Base-by-base conservation (phyloP, 768 basidiomycete genomes). In the Pleurotus platypus region DNA sequence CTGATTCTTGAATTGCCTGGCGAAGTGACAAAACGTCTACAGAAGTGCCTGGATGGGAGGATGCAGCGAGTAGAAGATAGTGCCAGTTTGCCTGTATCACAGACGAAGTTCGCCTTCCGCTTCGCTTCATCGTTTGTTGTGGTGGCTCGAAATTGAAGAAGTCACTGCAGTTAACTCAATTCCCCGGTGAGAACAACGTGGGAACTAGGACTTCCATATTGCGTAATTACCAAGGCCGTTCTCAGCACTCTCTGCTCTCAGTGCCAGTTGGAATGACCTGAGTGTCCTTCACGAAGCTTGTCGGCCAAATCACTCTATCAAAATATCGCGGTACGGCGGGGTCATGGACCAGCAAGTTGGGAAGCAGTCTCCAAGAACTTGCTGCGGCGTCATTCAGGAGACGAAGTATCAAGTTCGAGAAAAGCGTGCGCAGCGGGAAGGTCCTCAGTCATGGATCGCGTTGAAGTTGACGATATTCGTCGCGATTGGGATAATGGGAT, bases 371-470 rank as follows among this genome's bases (percentile, higher is more conserved):
- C 8, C 30, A 11, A 35, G 38, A 24, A 70, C 68, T 51, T 76
- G 75, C 56, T 87, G 84, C 56, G 83, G 82, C 6, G 73, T 84
- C 30, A 75, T 87, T 16, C 69, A 82, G 50, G 77, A 83, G 60
- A 79, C 78, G 0, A 71, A 70, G 4, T 62, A 68, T 43, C 61
- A 68, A 5, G 68, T 72, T 0, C 73, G 75, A 40, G 74, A 77
- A 59, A 75, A 73, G 61, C 70, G 77, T 22, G 75, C 73, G 20
- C 67, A 68, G n/a, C 65, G 75, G 49, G 68, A 69, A 5, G 80
- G 73, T 58, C 80, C 83, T 0, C 89, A 89, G 58, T 86, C 90
- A 55, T 92, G 90, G 90, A 71, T 89, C 49, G 76, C 81, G 22
- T 82, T 79, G 68, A 94, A 94, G 74, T 62, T 90, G 37, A 75